Base-by-base conservation (phyloP, 2,329 filamentous ascomycete genomes). In the Pseudogymnoascus sp. region DNA sequence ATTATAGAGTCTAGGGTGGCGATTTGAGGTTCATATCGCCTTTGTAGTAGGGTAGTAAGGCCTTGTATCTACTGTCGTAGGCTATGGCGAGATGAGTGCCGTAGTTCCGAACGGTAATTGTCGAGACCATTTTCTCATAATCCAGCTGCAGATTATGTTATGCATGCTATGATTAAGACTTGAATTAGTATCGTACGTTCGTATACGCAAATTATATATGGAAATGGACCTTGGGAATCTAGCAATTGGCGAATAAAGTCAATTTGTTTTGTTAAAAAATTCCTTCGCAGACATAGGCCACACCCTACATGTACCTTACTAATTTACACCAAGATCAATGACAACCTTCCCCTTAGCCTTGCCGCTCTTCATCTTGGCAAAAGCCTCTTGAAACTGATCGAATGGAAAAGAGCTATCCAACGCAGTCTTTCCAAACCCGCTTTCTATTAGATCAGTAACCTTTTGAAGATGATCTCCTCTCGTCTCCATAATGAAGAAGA, bases 341-440 rank as follows among this genome's bases (percentile, higher is more conserved):
- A 78, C 71, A 26, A 79, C 73, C 67, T 80, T 80, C 1, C 77
- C 78, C 61, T 69, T 74, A 0, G 75, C 70, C 68, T 77, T 74
- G 0, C 77, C 75, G 35, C 70, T 68, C 39, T 74, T 73, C 37
- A 77, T 49, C 21, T 73, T 74, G 43, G 73, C 69, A 66, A 78
- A 77, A 2, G 75, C 77, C 61, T 73, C 69, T 62, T 74, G 65
- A 60, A 70, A 78, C 21, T 76, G 68, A 60, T 77, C 74, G 31
- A 79, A 67, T 14, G 70, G 67, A 68, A 70, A 79, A 7, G 77
- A 73, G 65, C 75, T 77, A 65, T 80, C 77, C 49, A 78, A 69
- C n/a, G 75, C 64, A 2, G 71, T 65, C 43, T 67, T 72, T 59
- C 72, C 74, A 58, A 71, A 71, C 3, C 72, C 74, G 39, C 68